Evolutionary conservation across 148 eudicot genomes (phyloP).

Genomic region (Agrostemma githago): DNA sequence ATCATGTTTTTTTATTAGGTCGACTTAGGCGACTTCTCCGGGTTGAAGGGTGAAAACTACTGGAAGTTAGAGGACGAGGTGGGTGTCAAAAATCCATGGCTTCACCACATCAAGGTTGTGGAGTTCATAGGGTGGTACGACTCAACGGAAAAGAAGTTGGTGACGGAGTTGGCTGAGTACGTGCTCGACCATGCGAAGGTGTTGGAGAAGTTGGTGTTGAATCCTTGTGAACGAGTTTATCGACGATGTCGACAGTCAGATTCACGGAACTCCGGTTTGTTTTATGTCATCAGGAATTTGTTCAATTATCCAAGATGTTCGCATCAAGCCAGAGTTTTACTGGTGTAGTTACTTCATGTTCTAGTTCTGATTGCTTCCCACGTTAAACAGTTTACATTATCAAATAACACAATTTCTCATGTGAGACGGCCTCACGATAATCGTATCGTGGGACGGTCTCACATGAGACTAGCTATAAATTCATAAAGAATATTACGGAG

Average conservation of each 20-base stretch:
- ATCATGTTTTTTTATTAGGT: too few species aligned
- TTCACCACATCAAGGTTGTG: constrained; percentile 1
- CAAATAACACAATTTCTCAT: too few species aligned
- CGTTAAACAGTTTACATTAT: too few species aligned
- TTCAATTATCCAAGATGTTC: constrained; percentile 19
- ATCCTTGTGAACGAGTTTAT: not conserved
- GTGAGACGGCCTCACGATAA: too few species aligned
- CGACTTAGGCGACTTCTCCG: not conserved
- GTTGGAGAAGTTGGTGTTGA: constrained; percentile 12
- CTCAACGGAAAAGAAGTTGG: not conserved
- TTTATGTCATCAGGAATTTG: not conserved
- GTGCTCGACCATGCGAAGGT: constrained; percentile 12
- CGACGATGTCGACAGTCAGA: not conserved
- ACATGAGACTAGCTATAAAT: too few species aligned
- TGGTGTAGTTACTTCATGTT: not conserved
- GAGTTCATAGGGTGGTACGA: not conserved
- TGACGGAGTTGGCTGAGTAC: constrained; percentile 6
- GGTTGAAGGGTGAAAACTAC: constrained; percentile 1
- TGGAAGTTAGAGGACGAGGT: not conserved
- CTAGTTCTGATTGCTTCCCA: too few species aligned
- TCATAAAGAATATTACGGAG: too few species aligned
- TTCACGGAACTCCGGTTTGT: not conserved
- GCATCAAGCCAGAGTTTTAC: constrained; percentile 5
- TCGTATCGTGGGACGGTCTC: too few species aligned
- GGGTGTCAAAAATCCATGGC: not conserved